Base-by-base conservation (phyloP, 345 rosid species). In the Eucalyptus camaldulensis region DNA sequence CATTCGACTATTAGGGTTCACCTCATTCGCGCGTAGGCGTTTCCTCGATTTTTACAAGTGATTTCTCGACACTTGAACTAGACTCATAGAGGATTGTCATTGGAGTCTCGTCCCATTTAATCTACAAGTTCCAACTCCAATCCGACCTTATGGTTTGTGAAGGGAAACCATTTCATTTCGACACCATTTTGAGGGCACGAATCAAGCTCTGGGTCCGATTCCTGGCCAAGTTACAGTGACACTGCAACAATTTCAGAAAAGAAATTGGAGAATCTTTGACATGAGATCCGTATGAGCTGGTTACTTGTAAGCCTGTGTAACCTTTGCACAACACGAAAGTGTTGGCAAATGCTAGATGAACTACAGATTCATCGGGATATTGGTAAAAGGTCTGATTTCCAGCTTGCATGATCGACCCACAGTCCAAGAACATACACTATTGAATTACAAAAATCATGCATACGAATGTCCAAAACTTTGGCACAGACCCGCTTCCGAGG, bases 121-220 rank as follows among this genome's bases (percentile, higher is more conserved):
- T 72, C 45, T 19, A 21, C 19, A 21, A 19, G 81, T 37, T 37
- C 7, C 81, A 3, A 5, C 45, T 37, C 22, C 4, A 2, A 6
- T 5, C 45, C 7, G 45, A 8, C 11, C 14, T 33, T 72, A 72
- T 37, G 81, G 14, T 37, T 10, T 72, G 81, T 19, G 14, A 37
- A 37, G 81, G 8, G 45, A 72, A 72, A 72, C 45, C 45, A 10
- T 10, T 19, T 72, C 1, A 72, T 3, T 19, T 72, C 27, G 14
- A 37, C 45, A 2, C 12, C 27, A 0, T 10, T 37, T 69, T 0
- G 8, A 21, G 14, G 45, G 45, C 27, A 0, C 8, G 14, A 72
- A 72, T 21, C 83, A 10, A 37, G 81, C 43, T 33, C 7, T 1
- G 83, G 43, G 83, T 19, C 0, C 8, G 45, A 40, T 3, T 21